A percentile compares a stretch with the other conserved stretches of the same genome.
Conservation (phyloP, 2,329 filamentous ascomycete species). For the Trichophyton mentagrophytes region DNA sequence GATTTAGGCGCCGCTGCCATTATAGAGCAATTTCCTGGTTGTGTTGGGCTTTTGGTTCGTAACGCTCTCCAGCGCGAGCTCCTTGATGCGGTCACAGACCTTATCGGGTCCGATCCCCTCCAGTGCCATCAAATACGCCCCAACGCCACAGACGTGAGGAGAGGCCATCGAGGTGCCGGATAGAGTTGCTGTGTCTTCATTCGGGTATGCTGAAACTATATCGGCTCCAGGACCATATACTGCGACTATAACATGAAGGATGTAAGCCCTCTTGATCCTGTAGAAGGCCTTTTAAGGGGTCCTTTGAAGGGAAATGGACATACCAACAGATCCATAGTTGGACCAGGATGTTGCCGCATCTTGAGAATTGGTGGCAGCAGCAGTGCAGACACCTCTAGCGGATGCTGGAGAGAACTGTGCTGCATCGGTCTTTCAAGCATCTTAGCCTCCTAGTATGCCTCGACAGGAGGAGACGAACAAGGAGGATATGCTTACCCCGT, state of each 20-base stretch:
- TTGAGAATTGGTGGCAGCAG: conserved; percentile 26
- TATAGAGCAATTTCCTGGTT: conserved; percentile 20
- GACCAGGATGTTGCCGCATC: conserved; percentile 29
- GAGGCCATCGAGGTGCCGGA: conserved; percentile 27
- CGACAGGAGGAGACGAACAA: not conserved
- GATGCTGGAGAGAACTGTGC: conserved; percentile 23
- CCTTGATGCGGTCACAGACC: conserved; percentile 39
- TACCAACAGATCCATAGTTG: conserved; percentile 30
- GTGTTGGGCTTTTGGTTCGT: conserved; percentile 15
- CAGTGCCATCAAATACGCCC: conserved; percentile 40
- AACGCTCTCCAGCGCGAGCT: conserved; percentile 33
- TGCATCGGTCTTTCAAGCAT: not conserved
- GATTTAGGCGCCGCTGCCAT: conserved; percentile 13
- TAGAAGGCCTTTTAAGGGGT: not conserved
- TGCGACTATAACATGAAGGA: conserved; percentile 30
- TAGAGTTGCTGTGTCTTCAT: conserved; percentile 34
- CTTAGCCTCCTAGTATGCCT: conserved; percentile 17
- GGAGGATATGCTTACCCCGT: conserved; percentile 15
- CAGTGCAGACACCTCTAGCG: conserved; percentile 27
- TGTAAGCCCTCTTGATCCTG: not conserved
- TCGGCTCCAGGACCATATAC: conserved; percentile 44
- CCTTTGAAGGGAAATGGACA: not conserved
- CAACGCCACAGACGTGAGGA: conserved; percentile 41
- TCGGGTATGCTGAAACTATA: conserved; percentile 39
- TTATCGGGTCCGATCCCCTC: conserved; percentile 36